Percentiles rank a stretch among this genome's conserved stretches.
Evolutionary conservation across 441 rosid species (phyloP).

Genomic region (Theobroma grandiflorum): DNA sequence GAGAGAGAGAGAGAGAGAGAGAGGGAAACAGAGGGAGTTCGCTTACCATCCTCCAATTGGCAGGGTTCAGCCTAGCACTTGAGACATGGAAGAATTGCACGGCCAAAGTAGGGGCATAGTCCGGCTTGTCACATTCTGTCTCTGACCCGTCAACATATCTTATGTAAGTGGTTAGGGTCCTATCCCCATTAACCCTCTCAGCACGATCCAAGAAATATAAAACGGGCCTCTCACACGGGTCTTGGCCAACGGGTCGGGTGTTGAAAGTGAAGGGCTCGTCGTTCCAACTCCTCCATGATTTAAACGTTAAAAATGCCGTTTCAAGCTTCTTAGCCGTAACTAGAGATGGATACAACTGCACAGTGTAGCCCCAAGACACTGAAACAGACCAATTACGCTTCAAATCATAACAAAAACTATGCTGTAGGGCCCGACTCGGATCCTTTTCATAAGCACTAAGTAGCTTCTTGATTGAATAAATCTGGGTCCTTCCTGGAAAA

Average conservation of each 20-base stretch:
- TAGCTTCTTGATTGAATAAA: slow-evolving; percentile 60
- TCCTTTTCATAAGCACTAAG: slow-evolving; percentile 53
- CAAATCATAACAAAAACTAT: slow-evolving; percentile 70
- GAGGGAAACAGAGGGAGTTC: background rate
- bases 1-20: background rate
- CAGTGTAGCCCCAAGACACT: slow-evolving; percentile 84
- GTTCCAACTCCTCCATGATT: slow-evolving; percentile 70
- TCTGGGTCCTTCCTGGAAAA: slow-evolving; percentile 52
- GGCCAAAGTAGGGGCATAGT: slow-evolving; percentile 38
- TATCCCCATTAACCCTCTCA: slow-evolving; percentile 34
- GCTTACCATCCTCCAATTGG: slow-evolving; percentile 67
- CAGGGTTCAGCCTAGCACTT: slow-evolving; percentile 43
- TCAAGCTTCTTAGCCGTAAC: slow-evolving; percentile 58
- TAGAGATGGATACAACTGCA: slow-evolving; percentile 64
- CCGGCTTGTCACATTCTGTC: slow-evolving; percentile 41
- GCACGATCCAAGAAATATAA: slow-evolving; percentile 61
- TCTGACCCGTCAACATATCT: slow-evolving; percentile 40
- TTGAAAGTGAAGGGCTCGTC: slow-evolving; percentile 70
- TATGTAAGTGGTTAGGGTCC: slow-evolving; percentile 59
- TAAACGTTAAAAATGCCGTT: slow-evolving; percentile 64
- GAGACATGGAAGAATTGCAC: slow-evolving; percentile 48
- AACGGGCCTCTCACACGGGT: slow-evolving; percentile 69
- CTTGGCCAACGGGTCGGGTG: slow-evolving; percentile 55
- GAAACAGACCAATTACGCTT: slow-evolving; percentile 74
- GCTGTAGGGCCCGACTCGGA: slow-evolving; percentile 73